Percentiles rank a stretch among this genome's conserved stretches.
Conservation (phyloP, 163 green algal species). For the Prototheca stagnorum region DNA sequence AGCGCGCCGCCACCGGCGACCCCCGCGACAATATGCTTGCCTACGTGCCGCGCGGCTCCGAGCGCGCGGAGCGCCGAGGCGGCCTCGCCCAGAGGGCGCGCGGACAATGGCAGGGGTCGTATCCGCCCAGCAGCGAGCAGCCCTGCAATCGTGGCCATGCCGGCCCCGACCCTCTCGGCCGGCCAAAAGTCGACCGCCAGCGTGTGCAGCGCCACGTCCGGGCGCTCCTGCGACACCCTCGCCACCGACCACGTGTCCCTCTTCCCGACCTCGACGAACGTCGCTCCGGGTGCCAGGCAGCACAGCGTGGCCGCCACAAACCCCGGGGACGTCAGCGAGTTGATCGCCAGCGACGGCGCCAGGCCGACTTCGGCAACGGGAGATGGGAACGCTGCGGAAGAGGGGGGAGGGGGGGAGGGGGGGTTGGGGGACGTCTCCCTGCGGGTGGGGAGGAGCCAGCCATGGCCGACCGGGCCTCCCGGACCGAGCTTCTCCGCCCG, state of each 20-base stretch:
- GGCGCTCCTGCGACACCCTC: conserved; percentile 38
- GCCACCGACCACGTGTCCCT: conserved; percentile 53
- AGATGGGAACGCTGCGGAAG: no score
- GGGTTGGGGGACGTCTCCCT: no score
- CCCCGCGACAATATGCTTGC: conserved; percentile 70
- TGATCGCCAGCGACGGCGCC: no score
- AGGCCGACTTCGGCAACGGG: no score
- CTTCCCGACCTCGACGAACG: conserved; percentile 70
- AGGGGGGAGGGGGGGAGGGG: no score
- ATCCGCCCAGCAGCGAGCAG: conserved; percentile 26
- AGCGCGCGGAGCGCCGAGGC: conserved; percentile 54
- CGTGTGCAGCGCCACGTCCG: conserved; percentile 47
- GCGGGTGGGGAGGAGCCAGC: no score
- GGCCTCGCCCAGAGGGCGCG: conserved; percentile 26
- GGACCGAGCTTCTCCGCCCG: no score
- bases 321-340: conserved; percentile 59
- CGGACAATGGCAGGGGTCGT: conserved; percentile 25
- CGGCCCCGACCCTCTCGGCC: neutral
- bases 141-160: conserved; percentile 25
- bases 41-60: conserved; percentile 53
- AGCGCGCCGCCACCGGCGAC: no score
- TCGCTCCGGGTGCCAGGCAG: conserved; percentile 21
- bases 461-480: no score
- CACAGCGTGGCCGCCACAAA: conserved; percentile 49
- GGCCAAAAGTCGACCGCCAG: conserved; percentile 73